Base-by-base conservation (phyloP, 495 filamentous ascomycete genomes). In the Aspergillus affinis region DNA sequence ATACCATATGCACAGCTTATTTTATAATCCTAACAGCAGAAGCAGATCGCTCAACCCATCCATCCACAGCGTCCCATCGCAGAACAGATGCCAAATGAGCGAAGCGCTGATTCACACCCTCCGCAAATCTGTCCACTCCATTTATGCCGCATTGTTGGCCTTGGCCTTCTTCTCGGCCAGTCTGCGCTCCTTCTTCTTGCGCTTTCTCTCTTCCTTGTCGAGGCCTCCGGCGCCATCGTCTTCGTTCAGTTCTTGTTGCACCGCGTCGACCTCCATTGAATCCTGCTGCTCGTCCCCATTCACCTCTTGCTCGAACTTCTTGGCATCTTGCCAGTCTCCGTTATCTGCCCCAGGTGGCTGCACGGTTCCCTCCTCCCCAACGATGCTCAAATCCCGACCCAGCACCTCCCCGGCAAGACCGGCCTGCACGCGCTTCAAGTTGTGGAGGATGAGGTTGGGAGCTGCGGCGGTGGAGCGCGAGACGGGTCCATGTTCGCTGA, bases 371-470 rank as follows among this genome's bases (percentile, higher is more conserved):
- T 15, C 52, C 13, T 52, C 49, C 62, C 53, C 63, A 30, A 69
- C 67, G 27, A 78, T 68, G 26, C 75, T 69, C 53, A 81, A 54
- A 65, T 85, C 83, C 1, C 72, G 72, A 8, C 72, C 82, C 30
- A 87, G 62, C 21, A 78, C 74, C 65, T 88, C 84, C 6, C 86
- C 86, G 0, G 80, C 72, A 18, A 88, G 71, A 17, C 88, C 88
- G 0, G 83, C 84, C 68, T 88, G 83, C 10, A 90, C 82, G 20
- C 88, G 82, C 67, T 83, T 78, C 51, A 91, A 69, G 64, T 88
- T 86, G 67, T 88, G 84, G 48, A 91, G 72, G 19, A 82, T 81
- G 17, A 90, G 65, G 23, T 84, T 81, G 0, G 80, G 78, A 20
- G 74, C 79, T 1, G 81, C 74, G 47, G 84, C 84, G 12, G 81